phyloP scores from a whole-genome alignment of 208 protist species.

The Crithidia mellificae region DNA sequence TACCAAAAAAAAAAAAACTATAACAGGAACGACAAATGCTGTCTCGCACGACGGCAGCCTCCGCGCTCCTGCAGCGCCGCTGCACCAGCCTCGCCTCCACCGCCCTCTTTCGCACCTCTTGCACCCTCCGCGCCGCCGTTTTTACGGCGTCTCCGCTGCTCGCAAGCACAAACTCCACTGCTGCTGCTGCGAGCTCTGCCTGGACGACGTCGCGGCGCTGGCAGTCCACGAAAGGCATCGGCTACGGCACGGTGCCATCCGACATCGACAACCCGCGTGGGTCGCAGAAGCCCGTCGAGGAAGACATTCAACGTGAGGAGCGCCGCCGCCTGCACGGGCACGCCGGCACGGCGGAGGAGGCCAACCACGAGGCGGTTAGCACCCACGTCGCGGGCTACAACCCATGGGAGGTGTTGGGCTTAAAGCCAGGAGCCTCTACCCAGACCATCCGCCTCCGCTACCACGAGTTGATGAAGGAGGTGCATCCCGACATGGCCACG shows the following conservation, averaged over 20 bases:
- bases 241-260: constrained; percentile 58
- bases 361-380: constrained; percentile 41
- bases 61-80: constrained; percentile 6
- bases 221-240: constrained; percentile 27
- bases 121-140: too few relatives aligned
- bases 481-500: constrained; percentile 79
- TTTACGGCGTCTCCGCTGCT: too few relatives aligned
- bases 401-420: constrained; percentile 82
- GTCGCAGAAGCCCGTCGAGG: constrained; percentile 54
- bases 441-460: constrained; percentile 83
- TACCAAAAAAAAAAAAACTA: too few relatives aligned
- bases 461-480: constrained; percentile 83
- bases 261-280: constrained; percentile 65
- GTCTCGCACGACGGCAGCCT: background rate
- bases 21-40: background rate
- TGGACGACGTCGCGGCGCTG: constrained; percentile 21
- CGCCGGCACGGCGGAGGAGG: constrained; percentile 33
- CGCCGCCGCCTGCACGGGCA: constrained; percentile 38
- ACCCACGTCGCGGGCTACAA: constrained; percentile 73
- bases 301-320: constrained; percentile 47
- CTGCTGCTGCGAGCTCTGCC: background rate
- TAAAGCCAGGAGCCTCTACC: constrained; percentile 69
- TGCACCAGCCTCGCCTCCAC: background rate
- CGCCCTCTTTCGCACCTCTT: too few relatives aligned
- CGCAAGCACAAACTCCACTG: background rate